Conservation (phyloP, 805 yeast genomes). For the Starmerella bombicola region DNA sequence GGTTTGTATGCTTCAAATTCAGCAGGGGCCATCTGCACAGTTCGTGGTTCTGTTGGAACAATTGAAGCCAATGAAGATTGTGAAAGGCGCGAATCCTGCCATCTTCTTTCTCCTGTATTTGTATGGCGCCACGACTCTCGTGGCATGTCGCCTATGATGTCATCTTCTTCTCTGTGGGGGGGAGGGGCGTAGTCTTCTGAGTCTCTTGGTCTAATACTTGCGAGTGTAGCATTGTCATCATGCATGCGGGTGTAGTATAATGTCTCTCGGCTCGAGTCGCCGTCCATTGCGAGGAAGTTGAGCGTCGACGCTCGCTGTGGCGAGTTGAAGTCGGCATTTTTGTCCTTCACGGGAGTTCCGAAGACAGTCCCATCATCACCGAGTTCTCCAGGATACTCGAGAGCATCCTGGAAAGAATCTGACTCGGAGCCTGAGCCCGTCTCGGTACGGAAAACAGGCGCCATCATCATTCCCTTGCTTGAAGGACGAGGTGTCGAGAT, state of each 20-base stretch:
- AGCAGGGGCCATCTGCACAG: conserved; percentile 56
- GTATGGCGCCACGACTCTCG: conserved; percentile 51
- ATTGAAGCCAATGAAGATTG: conserved; percentile 68
- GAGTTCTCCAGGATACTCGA: conserved; percentile 14
- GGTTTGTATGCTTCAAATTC: conserved; percentile 13
- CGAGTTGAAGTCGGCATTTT: conserved; percentile 25
- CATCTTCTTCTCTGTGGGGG: conserved; percentile 14
- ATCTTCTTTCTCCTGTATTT: conserved; percentile 27
- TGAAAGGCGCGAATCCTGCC: conserved; percentile 47
- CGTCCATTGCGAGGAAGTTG: conserved; percentile 30
- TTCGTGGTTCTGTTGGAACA: conserved; percentile 60
- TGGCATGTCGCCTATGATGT: conserved; percentile 28
- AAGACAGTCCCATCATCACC: conserved; percentile 20
- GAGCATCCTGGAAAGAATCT: conserved; percentile 15
- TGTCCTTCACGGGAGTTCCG: conserved; percentile 20
- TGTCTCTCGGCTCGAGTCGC: conserved; percentile 17
- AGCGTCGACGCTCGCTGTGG: conserved; percentile 30
- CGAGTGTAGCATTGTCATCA: not conserved
- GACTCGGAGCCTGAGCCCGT: conserved; percentile 9
- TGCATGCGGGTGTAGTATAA: conserved; percentile 6
- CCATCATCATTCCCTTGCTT: conserved; percentile 18
- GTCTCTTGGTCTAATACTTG: not conserved
- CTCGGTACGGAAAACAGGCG: conserved; percentile 20
- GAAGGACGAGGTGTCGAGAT: conserved; percentile 23
- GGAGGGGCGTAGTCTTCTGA: conserved; percentile 2